phyloP scores from a whole-genome alignment of 306 rosid species.

The Prunus salicina region DNA sequence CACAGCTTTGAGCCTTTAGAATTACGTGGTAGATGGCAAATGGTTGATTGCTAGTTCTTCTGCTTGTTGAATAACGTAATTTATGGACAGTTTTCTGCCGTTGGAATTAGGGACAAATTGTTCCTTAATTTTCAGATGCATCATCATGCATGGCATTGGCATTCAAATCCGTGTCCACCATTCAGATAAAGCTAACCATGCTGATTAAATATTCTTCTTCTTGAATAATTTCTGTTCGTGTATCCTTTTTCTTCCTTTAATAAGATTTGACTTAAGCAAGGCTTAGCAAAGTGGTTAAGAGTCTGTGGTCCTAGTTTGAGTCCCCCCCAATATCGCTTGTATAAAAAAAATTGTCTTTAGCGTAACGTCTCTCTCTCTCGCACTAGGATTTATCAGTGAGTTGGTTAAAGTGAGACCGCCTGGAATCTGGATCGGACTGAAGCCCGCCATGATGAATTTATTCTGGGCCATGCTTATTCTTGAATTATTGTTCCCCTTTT shows the following conservation, averaged over 20 bases:
- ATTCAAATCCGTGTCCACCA: neutral
- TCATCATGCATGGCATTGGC: neutral
- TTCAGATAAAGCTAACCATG: neutral
- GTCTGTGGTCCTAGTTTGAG: too few species aligned
- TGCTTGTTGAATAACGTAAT: neutral
- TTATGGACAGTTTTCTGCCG: constrained; percentile 2
- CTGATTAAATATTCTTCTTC: neutral
- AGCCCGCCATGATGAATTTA: neutral
- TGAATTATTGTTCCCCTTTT: neutral
- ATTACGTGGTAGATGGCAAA: neutral
- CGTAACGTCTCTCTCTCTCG: too few species aligned
- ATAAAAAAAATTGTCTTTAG: too few species aligned
- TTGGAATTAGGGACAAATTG: neutral
- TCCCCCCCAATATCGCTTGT: too few species aligned
- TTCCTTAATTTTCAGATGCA: neutral
- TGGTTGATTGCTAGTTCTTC: constrained; percentile 1
- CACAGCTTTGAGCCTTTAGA: neutral
- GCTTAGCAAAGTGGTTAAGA: too few species aligned
- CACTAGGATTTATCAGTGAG: too few species aligned
- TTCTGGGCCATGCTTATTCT: neutral
- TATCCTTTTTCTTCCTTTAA: neutral
- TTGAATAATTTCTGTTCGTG: neutral
- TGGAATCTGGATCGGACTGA: neutral
- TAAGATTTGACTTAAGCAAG: neutral
- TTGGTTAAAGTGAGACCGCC: neutral